A percentile compares a stretch with the other conserved stretches of the same genome.
Evolutionary conservation across 2,329 filamentous ascomycete genomes (phyloP).

Genomic region (Dendryphion nanum): DNA sequence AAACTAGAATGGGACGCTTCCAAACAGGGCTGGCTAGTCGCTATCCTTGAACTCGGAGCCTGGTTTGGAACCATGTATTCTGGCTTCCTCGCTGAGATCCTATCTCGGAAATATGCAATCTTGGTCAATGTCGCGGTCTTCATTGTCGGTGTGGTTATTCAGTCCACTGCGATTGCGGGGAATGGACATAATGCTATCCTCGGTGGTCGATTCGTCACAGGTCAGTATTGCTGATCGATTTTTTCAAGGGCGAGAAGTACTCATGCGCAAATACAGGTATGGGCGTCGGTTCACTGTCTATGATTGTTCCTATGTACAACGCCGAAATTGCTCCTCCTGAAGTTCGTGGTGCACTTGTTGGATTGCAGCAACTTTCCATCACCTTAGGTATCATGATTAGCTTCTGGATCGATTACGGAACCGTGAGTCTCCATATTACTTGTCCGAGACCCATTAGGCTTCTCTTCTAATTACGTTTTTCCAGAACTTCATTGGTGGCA

Average conservation of each 20-base stretch:
- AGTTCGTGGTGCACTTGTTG: conserved; percentile 64
- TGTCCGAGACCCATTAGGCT: background rate
- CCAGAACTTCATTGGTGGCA: conserved; percentile 54
- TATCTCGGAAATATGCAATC: conserved; percentile 69
- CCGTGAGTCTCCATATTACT: conserved; percentile 26
- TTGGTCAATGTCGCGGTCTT: conserved; percentile 66
- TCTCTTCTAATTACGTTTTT: no score
- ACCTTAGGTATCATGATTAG: conserved; percentile 63
- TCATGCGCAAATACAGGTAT: conserved; percentile 50
- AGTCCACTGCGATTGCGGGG: conserved; percentile 57
- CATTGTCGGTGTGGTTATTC: conserved; percentile 67
- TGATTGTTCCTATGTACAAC: conserved; percentile 60
- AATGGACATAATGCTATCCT: conserved; percentile 62
- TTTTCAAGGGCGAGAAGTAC: conserved; percentile 12
- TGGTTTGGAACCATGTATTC: conserved; percentile 73
- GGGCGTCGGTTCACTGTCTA: conserved; percentile 66
- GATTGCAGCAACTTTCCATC: conserved; percentile 64
- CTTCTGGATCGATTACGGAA: conserved; percentile 52
- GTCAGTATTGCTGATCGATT: conserved; percentile 13
- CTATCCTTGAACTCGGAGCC: conserved; percentile 73
- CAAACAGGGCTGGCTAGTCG: conserved; percentile 50
- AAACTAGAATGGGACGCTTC: conserved; percentile 32
- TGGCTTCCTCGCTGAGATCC: conserved; percentile 67
- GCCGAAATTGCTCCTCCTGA: conserved; percentile 55
- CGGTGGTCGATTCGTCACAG: conserved; percentile 69